Evolutionary conservation across 352 stramenopile species (phyloP), one percentile per base, ranked within the genome.

Genomic region (Discostella stelligera): DNA sequence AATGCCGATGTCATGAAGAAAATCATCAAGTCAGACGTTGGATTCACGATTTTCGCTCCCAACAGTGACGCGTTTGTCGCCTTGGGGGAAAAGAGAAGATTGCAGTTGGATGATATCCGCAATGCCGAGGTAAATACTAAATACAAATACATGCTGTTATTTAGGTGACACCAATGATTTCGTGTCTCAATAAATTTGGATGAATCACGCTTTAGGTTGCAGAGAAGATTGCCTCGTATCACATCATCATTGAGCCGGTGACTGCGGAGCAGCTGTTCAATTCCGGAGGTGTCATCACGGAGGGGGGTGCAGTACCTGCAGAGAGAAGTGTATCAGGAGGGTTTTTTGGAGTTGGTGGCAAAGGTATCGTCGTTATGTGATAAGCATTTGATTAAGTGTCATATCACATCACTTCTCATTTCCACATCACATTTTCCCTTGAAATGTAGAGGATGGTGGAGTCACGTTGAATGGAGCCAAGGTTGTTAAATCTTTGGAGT

Each of bases 211-310:
- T 18, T 20, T 14, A 60, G 52, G 52, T 60, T 39, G 27, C 69
- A 1, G 64, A 84, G 68, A 90, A 92, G 69, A 86, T 93, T 70
- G 80, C 58, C 10, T 73, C 61, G 2, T 92, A 88, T 75, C 86
- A 93, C 73, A 78, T 90, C 5, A 83, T 93, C 68, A 25, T 61
- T n/a, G 85, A 93, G 66, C 55, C 77, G 18, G 86, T 93, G 4
- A 84, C 79, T 27, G 65, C 70, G 0, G 71, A 88, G 10, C 49
- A 82, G 23, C 69, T 93, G 0, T 89, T 85, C 48, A 79, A 89
- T 73, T 73, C 80, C 10, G 84, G 79, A 52, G 85, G 88, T 25
- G 66, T 91, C 4, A 52, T 89, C 39, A 90, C 86, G 0, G 39
- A 84, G 30, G 82, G 79, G 44, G 88, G 88, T 14, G 70, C 85